phyloP scores from a whole-genome alignment of 2,329 filamentous ascomycete genomes.

The Epichloe hybrida region DNA sequence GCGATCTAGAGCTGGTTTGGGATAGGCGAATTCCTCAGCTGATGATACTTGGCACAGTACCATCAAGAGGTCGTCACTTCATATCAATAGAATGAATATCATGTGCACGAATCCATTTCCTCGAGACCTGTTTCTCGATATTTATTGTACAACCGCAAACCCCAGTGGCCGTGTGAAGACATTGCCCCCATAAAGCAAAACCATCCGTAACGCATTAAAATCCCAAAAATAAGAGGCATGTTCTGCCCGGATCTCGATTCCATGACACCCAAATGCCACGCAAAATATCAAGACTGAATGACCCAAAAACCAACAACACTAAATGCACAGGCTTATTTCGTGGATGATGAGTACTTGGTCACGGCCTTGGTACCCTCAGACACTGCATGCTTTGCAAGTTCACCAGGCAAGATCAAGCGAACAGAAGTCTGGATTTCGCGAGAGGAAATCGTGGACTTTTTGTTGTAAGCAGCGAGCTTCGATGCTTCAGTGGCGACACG shows the following conservation, averaged over 20 bases:
- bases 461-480: constrained; percentile 99
- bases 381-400: constrained; percentile 98
- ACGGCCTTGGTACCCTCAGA: constrained; percentile 99
- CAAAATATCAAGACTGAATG: constrained; percentile 37
- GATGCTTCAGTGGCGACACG: constrained; percentile 96
- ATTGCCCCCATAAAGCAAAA: constrained; percentile 53
- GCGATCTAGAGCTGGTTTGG: constrained; percentile 70
- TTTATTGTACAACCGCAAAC: constrained; percentile 63
- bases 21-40: constrained; percentile 24
- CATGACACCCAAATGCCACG: constrained; percentile 47
- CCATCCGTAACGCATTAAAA: constrained; percentile 67
- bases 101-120: constrained; percentile 50
- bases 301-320: constrained; percentile 38
- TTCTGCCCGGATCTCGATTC: constrained; percentile 30
- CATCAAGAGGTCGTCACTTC: neutral
- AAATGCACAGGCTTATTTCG: constrained; percentile 63
- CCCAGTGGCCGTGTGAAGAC: constrained; percentile 56
- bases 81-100: constrained; percentile 16
- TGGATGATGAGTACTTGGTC: constrained; percentile 99
- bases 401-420: constrained; percentile 91
- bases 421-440: constrained; percentile 99
- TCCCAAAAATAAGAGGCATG: constrained; percentile 27
- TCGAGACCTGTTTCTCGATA: constrained; percentile 49
- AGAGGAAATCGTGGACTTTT: constrained; percentile 99
- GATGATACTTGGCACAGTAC: neutral